Evolutionary conservation across 495 filamentous ascomycete species (phyloP).

Genomic region (Friedmanniomyces endolithicus): DNA sequence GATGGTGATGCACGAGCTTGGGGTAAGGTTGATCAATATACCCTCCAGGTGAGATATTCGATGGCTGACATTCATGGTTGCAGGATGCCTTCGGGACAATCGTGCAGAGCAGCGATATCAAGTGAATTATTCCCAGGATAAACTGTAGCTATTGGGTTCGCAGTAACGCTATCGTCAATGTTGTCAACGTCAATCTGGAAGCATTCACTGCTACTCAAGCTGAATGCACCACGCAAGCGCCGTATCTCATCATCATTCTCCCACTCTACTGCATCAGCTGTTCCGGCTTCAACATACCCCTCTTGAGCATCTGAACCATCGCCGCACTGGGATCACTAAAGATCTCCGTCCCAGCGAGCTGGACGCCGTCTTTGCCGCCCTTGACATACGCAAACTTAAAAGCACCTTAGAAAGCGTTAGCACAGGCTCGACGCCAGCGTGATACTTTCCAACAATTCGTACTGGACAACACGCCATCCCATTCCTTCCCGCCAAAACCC

Average conservation of each 20-base stretch:
- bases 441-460: background rate
- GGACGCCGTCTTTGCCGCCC: slow-evolving; percentile 1
- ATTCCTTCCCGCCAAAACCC: slow-evolving; percentile 9
- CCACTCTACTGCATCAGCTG: background rate
- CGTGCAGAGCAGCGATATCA: slow-evolving; percentile 27
- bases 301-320: slow-evolving; percentile 13
- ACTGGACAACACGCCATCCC: slow-evolving; percentile 7
- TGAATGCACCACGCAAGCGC: no score
- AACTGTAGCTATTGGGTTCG: no score
- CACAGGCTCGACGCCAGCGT: background rate
- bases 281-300: slow-evolving; percentile 11
- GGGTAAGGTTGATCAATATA: no score
- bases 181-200: no score
- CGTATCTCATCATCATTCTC: no score
- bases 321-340: slow-evolving; percentile 10
- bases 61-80: no score
- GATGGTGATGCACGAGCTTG: slow-evolving; percentile 29
- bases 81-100: slow-evolving; percentile 32
- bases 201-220: no score
- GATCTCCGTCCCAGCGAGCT: slow-evolving; percentile 12
- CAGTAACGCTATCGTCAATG: no score
- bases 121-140: slow-evolving; percentile 9
- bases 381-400: slow-evolving; percentile 8
- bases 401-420: background rate
- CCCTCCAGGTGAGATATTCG: no score